A percentile compares a stretch with the other conserved stretches of the same genome.
phyloP scores from a whole-genome alignment of 495 filamentous ascomycete species.

The Podospora australis region DNA sequence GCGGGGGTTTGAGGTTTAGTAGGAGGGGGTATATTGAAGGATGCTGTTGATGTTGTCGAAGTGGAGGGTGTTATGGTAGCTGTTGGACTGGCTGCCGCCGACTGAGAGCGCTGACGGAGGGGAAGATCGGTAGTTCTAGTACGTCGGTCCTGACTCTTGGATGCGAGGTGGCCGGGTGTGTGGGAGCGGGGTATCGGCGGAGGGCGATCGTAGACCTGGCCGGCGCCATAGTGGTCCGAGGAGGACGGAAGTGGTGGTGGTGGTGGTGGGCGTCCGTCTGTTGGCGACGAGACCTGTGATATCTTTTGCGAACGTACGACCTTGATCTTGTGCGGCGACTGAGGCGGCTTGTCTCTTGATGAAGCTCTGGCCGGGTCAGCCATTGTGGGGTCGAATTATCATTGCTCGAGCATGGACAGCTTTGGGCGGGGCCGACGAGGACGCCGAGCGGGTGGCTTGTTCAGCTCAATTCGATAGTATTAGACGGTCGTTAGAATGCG shows the following conservation, averaged over 20 bases:
- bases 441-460: neutral
- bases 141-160: conserved; percentile 41
- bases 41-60: conserved; percentile 16
- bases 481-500: no score
- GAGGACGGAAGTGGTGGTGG: conserved; percentile 12
- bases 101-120: conserved; percentile 46
- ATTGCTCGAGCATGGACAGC: conserved; percentile 19
- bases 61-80: conserved; percentile 3
- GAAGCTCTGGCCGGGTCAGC: conserved; percentile 32
- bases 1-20: conserved; percentile 24
- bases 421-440: neutral
- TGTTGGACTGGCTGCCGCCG: conserved; percentile 29
- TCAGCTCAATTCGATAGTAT: no score
- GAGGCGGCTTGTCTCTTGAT: conserved; percentile 20
- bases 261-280: conserved; percentile 20
- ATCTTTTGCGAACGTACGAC: conserved; percentile 40
- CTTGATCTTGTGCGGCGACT: conserved; percentile 30
- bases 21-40: conserved; percentile 21
- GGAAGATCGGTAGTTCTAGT: conserved; percentile 41
- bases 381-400: conserved; percentile 30
- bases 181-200: conserved; percentile 41
- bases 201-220: conserved; percentile 24
- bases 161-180: conserved; percentile 48
- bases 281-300: conserved; percentile 23
- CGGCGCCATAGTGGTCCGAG: conserved; percentile 21